phyloP scores from a whole-genome alignment of 345 rosid species.

The Fremontodendron californicum region DNA sequence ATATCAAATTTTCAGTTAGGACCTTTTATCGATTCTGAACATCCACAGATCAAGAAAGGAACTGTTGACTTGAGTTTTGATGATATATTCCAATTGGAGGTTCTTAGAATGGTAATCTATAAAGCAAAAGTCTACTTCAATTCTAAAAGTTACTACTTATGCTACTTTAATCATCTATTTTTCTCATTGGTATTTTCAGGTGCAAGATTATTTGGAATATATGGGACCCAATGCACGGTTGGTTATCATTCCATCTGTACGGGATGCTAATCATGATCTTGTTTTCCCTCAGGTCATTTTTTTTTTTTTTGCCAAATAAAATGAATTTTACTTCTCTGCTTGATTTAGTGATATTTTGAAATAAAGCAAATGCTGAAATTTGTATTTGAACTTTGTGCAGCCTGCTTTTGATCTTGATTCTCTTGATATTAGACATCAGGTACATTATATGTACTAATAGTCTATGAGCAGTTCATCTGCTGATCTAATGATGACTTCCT shows the following conservation, averaged over 20 bases:
- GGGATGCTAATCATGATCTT: conserved; percentile 89
- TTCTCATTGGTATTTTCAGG: conserved; percentile 37
- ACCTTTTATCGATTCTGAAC: conserved; percentile 85
- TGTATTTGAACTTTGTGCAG: conserved; percentile 39
- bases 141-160: background rate
- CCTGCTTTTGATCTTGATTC: conserved; percentile 64
- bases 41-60: conserved; percentile 82
- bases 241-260: conserved; percentile 71
- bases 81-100: conserved; percentile 61
- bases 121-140: conserved; percentile 1
- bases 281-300: conserved; percentile 89
- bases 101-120: conserved; percentile 61
- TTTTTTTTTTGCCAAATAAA: background rate
- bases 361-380: conserved; percentile 3
- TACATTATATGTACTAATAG: conserved; percentile 21
- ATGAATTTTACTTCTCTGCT: background rate
- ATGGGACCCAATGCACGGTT: conserved; percentile 64
- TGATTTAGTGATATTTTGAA: conserved; percentile 3
- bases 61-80: conserved; percentile 48
- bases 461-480: background rate
- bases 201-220: conserved; percentile 78
- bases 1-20: conserved; percentile 62
- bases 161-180: background rate
- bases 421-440: conserved; percentile 56
- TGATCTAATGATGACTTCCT: background rate